Evolutionary conservation across 139 green algal species (phyloP).

Genomic region (Parachlorella kessleri): DNA sequence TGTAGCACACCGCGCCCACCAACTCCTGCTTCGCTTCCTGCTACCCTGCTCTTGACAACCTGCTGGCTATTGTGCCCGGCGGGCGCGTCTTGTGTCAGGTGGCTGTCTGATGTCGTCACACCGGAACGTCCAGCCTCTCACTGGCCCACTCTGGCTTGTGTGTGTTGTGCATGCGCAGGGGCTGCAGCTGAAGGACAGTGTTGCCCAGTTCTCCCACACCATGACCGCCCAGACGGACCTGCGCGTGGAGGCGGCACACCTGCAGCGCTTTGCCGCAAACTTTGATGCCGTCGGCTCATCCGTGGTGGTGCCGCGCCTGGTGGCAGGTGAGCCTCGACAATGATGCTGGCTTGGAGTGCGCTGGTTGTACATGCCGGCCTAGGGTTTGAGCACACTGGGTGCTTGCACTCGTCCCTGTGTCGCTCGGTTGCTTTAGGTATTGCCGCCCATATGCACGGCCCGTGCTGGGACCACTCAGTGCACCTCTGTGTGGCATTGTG

Average conservation of each 20-base stretch:
- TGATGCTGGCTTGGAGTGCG: too few relatives aligned
- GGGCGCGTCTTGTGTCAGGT: too few relatives aligned
- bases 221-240: constrained; percentile 81
- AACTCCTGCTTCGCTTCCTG: not conserved
- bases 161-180: constrained; percentile 48
- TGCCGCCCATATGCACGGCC: too few relatives aligned
- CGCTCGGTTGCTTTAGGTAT: too few relatives aligned
- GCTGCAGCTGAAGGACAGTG: constrained; percentile 51
- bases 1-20: too few relatives aligned
- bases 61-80: too few relatives aligned
- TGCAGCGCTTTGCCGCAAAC: constrained; percentile 76
- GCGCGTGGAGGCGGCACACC: constrained; percentile 81
- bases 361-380: too few relatives aligned
- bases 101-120: not conserved
- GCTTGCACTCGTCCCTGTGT: too few relatives aligned
- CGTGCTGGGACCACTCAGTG: too few relatives aligned
- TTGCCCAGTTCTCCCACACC: constrained; percentile 35
- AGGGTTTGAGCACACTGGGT: too few relatives aligned
- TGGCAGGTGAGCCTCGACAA: constrained; percentile 21
- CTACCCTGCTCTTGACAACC: too few relatives aligned
- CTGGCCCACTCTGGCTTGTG: constrained; percentile 1
- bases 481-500: too few relatives aligned
- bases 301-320: constrained; percentile 62
- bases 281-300: constrained; percentile 63
- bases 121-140: not conserved